phyloP scores from a whole-genome alignment of 2,329 filamentous ascomycete species.

The Calonectria henricotiae region DNA sequence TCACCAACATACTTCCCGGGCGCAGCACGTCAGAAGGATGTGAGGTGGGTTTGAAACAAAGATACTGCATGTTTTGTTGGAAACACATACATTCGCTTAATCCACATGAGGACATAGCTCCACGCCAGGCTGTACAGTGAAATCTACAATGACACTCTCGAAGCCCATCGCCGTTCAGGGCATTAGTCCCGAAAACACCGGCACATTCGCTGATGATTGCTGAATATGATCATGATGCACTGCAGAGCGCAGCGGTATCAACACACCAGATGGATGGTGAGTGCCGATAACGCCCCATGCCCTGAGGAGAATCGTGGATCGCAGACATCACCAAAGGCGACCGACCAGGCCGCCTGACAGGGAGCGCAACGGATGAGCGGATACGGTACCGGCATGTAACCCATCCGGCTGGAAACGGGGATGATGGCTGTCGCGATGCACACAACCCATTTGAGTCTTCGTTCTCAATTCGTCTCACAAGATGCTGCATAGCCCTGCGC shows the following conservation, averaged over 20 bases:
- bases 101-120: slow-evolving; percentile 7
- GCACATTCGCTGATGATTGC: slow-evolving; percentile 4
- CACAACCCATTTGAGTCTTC: slow-evolving; percentile 26
- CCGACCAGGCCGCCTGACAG: slow-evolving; percentile 31
- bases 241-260: slow-evolving; percentile 33
- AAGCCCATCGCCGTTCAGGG: neutral
- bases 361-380: slow-evolving; percentile 30
- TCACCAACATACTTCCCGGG: slow-evolving; percentile 14
- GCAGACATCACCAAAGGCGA: neutral
- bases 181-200: neutral
- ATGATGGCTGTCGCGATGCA: slow-evolving; percentile 27
- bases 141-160: neutral
- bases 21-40: slow-evolving; percentile 20
- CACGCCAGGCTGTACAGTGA: slow-evolving; percentile 14
- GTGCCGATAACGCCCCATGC: slow-evolving; percentile 37
- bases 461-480: slow-evolving; percentile 32
- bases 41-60: slow-evolving; percentile 23
- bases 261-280: slow-evolving; percentile 32
- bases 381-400: slow-evolving; percentile 30
- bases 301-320: neutral
- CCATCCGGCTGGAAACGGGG: slow-evolving; percentile 25
- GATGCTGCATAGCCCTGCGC: slow-evolving; percentile 21
- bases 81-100: slow-evolving; percentile 25
- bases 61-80: slow-evolving; percentile 19
- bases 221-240: slow-evolving; percentile 29